Conservation (phyloP, 2,329 filamentous ascomycete species). For the Aspergillus terreus region DNA sequence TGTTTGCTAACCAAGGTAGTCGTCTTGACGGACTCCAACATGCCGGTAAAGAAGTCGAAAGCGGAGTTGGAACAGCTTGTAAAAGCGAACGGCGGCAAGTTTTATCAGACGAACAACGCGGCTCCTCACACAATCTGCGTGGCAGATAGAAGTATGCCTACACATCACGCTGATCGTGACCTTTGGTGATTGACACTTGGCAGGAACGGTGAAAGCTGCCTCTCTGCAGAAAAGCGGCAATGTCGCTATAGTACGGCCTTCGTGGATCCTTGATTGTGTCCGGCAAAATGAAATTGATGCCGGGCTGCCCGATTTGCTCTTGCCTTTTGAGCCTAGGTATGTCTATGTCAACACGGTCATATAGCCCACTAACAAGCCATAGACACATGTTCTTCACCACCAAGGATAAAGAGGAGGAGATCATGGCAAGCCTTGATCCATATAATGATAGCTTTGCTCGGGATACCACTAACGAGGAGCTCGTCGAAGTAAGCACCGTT, state of each 20-base stretch:
- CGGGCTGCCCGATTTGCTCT: slow-evolving; percentile 52
- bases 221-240: slow-evolving; percentile 71
- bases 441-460: slow-evolving; percentile 82
- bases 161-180: background rate
- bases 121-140: slow-evolving; percentile 65
- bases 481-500: slow-evolving; percentile 44
- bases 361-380: slow-evolving; percentile 6
- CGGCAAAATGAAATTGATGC: slow-evolving; percentile 54
- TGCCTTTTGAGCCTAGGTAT: slow-evolving; percentile 61
- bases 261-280: slow-evolving; percentile 82
- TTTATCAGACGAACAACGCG: slow-evolving; percentile 69
- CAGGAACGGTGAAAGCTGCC: slow-evolving; percentile 69
- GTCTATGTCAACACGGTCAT: background rate
- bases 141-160: slow-evolving; percentile 67
- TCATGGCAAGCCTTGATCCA: slow-evolving; percentile 64
- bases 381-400: slow-evolving; percentile 70
- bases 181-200: slow-evolving; percentile 12
- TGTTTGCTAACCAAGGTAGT: slow-evolving; percentile 28
- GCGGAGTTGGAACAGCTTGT: slow-evolving; percentile 74
- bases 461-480: slow-evolving; percentile 62
- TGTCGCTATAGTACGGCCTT: slow-evolving; percentile 70
- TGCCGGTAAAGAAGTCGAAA: slow-evolving; percentile 71
- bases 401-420: slow-evolving; percentile 51
- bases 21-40: slow-evolving; percentile 71
- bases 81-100: slow-evolving; percentile 75